Evolutionary conservation across 306 rosid species (phyloP), one percentile per base, ranked within the genome.

Genomic region (Gastrolobium bilobum): DNA sequence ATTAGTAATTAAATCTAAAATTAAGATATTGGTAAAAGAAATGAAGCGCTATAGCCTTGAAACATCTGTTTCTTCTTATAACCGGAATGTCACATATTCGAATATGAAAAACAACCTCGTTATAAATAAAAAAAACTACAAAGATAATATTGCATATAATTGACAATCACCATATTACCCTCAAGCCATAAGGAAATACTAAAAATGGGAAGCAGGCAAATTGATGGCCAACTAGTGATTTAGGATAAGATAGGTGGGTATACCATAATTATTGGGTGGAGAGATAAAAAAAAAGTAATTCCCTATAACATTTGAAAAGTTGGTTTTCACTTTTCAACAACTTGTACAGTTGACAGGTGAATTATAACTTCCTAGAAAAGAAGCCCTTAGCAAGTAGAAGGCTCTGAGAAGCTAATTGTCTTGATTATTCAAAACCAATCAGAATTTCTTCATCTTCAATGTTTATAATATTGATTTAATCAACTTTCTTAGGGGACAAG

Each of bases 261-360:
- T 59, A 79, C 82, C 76, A 62, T 20, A 20, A 20, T 67, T 81
- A 54, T 79, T 68, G 65, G 72, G 71, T 43, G 77, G 64, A 73
- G 75, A 65, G 67, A 53, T 64, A 75, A 64, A 60, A 75, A 64
- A 60, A 82, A 61, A 57, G 57, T 2, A 58, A 78, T 73, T 66
- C 79, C 86, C 66, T 83, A 72, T 77, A 84, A 71, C 78, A 84
- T 87, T 78, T 74, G 68, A 71, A 75, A 82, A 79, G 90, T 78
- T 87, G 75, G 89, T 84, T 91, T 89, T 82, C 10, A 77, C 72
- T 89, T 70, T 86, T 80, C 31, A 81, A 84, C 69, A 74, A 84
- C 80, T 84, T 79, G 42, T 74, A 85, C 76, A 77, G 90, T 88
- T 89, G 86, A 72, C 48, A 79, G 86, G 90, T 83, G 79, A 78